Base-by-base conservation (phyloP, 805 yeast species). In the Nematodospora valgi region DNA sequence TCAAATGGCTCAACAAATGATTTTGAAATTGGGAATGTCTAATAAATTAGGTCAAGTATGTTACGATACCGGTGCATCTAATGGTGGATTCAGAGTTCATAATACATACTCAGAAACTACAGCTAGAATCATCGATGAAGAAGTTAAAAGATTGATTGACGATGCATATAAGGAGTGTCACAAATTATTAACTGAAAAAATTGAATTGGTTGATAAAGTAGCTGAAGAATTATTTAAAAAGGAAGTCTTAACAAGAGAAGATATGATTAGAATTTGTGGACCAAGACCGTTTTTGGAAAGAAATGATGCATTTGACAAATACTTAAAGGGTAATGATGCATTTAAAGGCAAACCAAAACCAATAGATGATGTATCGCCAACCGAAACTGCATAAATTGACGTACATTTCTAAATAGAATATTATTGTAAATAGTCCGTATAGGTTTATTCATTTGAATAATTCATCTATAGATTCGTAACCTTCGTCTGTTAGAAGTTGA, bases 241-340 rank as follows among this genome's bases (percentile, higher is more conserved):
- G 54, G 95, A 85, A 53, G 87, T 81, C n/a, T 71, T 85, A 43
- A 82, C 89, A 0, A 74, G 95, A 54, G 82, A 78, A 44, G 94
- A 85, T 53, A 82, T 85, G 86, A 74, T 85, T 34, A 67, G 84
- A 33, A 51, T 86, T 23, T 68, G 84, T 23, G 95, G 95, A 1
- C 78, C 81, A 44, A 71, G 94, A 49, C 89, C 89, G 25, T 84
- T 80, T 68, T 76, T 80, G 11, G 86, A 83, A 52, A 72, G 78
- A 54, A 84, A 84, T 51, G 94, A 84, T 53, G 95, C 95, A 1
- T 88, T 89, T 60, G 95, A 87, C 58, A 86, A 86, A 56, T 89
- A 89, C 52, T 64, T 89, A 41, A 85, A 76, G 48, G 68, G 68
- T 5, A 49, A 49, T 22, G 70, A 65, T 46, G 68, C 71, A 7